Evolutionary conservation across 768 basidiomycete species (phyloP).

Genomic region (Sutorius australiensis): DNA sequence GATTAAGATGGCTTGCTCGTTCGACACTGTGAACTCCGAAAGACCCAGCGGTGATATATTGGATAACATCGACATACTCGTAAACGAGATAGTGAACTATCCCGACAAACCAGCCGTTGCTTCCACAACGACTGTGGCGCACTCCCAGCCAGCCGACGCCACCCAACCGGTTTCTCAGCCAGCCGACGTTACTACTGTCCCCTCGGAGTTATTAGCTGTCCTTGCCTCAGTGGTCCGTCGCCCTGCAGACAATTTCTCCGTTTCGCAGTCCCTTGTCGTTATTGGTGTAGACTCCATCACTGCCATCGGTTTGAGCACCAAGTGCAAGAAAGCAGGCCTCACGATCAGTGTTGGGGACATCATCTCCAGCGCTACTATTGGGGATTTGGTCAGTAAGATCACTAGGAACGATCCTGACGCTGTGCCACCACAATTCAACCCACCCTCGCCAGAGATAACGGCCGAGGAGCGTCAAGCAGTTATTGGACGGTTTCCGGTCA

Average conservation of each 20-base stretch:
- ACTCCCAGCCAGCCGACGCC: background rate
- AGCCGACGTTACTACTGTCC: background rate
- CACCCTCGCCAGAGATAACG: slow-evolving; percentile 1
- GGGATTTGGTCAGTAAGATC: slow-evolving; percentile 19
- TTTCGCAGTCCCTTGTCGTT: slow-evolving; percentile 35
- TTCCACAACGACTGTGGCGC: background rate
- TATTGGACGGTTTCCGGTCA: slow-evolving; percentile 14
- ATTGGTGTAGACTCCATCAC: slow-evolving; percentile 50
- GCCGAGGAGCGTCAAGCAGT: slow-evolving; percentile 13
- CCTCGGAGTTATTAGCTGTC: slow-evolving; percentile 5
- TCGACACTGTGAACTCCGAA: slow-evolving; percentile 25
- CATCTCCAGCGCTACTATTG: slow-evolving; percentile 38
- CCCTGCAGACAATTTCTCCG: slow-evolving; percentile 28
- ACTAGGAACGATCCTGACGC: background rate
- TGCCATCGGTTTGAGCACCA: slow-evolving; percentile 42
- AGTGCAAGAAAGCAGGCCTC: slow-evolving; percentile 37
- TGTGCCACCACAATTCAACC: background rate
- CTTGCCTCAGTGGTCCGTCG: slow-evolving; percentile 24
- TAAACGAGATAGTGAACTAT: slow-evolving; percentile 19
- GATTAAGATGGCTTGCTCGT: slow-evolving; percentile 35
- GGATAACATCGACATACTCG: slow-evolving; percentile 15
- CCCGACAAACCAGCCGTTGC: slow-evolving; percentile 14
- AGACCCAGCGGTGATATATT: slow-evolving; percentile 17
- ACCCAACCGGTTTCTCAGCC: background rate
- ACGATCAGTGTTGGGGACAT: slow-evolving; percentile 36